These are phyloP conservation scores for Cochlearia excelsa DNA, from an alignment of 345 rosid genomes.

Conservation along the genomic window DNA sequence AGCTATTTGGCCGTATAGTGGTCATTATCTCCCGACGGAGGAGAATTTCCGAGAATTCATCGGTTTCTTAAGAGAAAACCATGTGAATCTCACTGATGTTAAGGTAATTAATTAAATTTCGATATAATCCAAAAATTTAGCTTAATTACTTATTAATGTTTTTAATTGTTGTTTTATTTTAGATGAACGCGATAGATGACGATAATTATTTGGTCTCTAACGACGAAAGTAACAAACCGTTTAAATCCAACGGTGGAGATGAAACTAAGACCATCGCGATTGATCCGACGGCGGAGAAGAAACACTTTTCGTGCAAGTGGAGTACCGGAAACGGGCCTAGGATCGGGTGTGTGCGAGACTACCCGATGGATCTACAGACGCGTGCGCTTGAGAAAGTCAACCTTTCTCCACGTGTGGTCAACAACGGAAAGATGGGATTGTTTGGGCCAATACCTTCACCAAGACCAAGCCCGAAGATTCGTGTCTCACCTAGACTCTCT, in stretches of 20 bases:
- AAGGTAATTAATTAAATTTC: conserved; percentile 47
- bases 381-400: conserved; percentile 81
- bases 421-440: conserved; percentile 30
- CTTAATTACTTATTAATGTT: conserved; percentile 2
- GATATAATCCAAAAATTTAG: neutral
- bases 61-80: conserved; percentile 56
- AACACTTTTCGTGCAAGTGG: conserved; percentile 66
- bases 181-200: conserved; percentile 72
- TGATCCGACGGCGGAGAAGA: conserved; percentile 17
- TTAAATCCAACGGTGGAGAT: conserved; percentile 20
- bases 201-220: conserved; percentile 37
- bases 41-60: conserved; percentile 85
- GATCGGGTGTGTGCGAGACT: conserved; percentile 84
- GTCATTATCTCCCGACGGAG: conserved; percentile 93
- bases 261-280: conserved; percentile 22
- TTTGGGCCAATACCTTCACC: conserved; percentile 89
- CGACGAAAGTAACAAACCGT: conserved; percentile 20
- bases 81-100: conserved; percentile 72
- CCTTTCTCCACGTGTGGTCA: conserved; percentile 63
- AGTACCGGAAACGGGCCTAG: conserved; percentile 73
- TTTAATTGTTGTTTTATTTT: conserved; percentile 17
- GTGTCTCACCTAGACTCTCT: conserved; percentile 71
- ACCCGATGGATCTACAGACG: conserved; percentile 61
- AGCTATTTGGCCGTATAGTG: conserved; percentile 98
- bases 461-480: conserved; percentile 69